Conservation (phyloP, 2,329 filamentous ascomycete genomes). For the Didymella keratinophila region DNA sequence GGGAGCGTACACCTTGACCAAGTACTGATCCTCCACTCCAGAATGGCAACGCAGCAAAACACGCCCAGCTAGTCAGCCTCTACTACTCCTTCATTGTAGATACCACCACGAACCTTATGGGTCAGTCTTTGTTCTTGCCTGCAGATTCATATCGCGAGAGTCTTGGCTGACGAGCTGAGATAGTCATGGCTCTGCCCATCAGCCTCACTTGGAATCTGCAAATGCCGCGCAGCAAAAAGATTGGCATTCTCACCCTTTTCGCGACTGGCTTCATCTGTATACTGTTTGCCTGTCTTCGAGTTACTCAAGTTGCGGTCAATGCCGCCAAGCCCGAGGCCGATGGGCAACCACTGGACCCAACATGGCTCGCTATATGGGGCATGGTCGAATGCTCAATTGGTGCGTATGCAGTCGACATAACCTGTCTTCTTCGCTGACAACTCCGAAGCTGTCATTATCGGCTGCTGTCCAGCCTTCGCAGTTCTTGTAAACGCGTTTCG, state of each 20-base stretch:
- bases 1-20: conserved; percentile 4
- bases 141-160: background rate
- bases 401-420: background rate
- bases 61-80: conserved; percentile 37
- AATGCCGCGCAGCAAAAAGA: background rate
- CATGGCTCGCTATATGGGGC: conserved; percentile 43
- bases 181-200: background rate
- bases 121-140: background rate
- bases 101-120: conserved; percentile 33
- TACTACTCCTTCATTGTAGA: conserved; percentile 35
- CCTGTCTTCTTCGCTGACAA: background rate
- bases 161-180: background rate
- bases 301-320: background rate
- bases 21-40: background rate
- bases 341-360: conserved; percentile 22
- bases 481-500: background rate
- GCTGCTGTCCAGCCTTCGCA: background rate
- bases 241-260: background rate
- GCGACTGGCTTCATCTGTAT: background rate
- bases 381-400: conserved; percentile 46
- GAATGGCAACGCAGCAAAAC: conserved; percentile 9
- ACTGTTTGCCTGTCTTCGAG: background rate
- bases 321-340: background rate
- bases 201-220: background rate
- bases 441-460: background rate